These are phyloP conservation scores for Tilletia setariae DNA, from an alignment of 1,284 basidiomycete species.

Conservation along the genomic window DNA sequence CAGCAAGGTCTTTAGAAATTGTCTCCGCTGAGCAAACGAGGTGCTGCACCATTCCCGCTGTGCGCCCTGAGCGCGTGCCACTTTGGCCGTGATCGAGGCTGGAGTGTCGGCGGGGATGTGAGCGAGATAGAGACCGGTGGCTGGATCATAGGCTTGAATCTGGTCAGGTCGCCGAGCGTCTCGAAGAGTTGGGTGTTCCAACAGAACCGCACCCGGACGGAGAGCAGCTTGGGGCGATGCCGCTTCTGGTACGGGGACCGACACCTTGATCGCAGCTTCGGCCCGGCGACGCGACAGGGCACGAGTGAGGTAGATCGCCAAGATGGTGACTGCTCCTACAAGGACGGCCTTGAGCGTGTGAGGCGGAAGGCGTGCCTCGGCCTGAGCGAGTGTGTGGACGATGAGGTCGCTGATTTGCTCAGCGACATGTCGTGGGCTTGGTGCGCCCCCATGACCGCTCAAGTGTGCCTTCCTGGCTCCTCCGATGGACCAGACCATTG, in stretches of 20 bases:
- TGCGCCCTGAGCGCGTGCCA: slow-evolving; percentile 66
- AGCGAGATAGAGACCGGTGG: slow-evolving; percentile 73
- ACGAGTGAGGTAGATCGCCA: background rate
- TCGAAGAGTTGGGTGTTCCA: slow-evolving; percentile 25
- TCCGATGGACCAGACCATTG: background rate
- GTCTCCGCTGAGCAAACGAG: slow-evolving; percentile 71
- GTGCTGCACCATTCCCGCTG: slow-evolving; percentile 71
- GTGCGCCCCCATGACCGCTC: too few species aligned
- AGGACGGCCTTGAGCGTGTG: background rate
- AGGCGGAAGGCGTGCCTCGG: background rate
- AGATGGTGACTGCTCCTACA: background rate
- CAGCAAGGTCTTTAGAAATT: slow-evolving; percentile 76
- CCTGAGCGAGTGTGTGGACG: background rate
- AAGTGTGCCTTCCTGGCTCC: too few species aligned
- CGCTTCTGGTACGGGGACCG: slow-evolving; percentile 26
- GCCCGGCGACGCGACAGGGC: background rate
- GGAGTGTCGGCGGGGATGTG: slow-evolving; percentile 68
- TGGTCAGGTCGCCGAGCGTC: slow-evolving; percentile 53
- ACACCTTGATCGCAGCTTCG: slow-evolving; percentile 19
- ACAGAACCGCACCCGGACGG: slow-evolving; percentile 25
- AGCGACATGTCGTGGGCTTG: too few species aligned
- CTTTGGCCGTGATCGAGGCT: slow-evolving; percentile 68
- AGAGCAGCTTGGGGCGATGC: slow-evolving; percentile 7
- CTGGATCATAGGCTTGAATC: slow-evolving; percentile 86
- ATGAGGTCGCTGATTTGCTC: background rate